phyloP scores from a whole-genome alignment of 495 filamentous ascomycete species.

The Letharia lupina region DNA sequence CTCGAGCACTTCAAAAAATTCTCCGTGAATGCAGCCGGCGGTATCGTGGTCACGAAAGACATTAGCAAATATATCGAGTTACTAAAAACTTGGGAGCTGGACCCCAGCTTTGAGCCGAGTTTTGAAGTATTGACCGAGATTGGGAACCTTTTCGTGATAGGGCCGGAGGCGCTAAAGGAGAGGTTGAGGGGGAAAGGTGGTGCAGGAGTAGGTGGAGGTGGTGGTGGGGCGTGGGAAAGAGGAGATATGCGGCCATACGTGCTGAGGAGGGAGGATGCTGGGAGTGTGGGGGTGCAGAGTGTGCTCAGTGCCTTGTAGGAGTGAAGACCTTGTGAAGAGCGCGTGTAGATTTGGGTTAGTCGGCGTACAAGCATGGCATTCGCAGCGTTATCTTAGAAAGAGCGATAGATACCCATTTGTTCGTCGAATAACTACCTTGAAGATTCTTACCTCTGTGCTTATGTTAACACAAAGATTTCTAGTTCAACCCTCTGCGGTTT shows the following conservation, averaged over 20 bases:
- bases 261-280: slow-evolving; percentile 69
- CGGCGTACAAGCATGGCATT: background rate
- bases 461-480: background rate
- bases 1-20: slow-evolving; percentile 94
- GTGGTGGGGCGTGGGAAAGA: slow-evolving; percentile 27
- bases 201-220: slow-evolving; percentile 9
- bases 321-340: background rate
- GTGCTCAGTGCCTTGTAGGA: slow-evolving; percentile 52
- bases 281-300: slow-evolving; percentile 70
- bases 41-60: slow-evolving; percentile 92
- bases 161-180: slow-evolving; percentile 78
- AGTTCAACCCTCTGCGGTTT: background rate
- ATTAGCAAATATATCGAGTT: slow-evolving; percentile 82
- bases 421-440: background rate
- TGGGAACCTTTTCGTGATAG: slow-evolving; percentile 93
- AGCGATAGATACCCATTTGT: slow-evolving; percentile 4
- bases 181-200: slow-evolving; percentile 49
- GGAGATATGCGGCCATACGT: slow-evolving; percentile 76
- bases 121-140: slow-evolving; percentile 88
- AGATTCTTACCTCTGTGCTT: background rate
- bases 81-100: slow-evolving; percentile 71
- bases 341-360: background rate
- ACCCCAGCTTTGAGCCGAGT: slow-evolving; percentile 50
- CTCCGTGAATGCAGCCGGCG: slow-evolving; percentile 80
- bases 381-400: background rate